These are phyloP conservation scores for Microdochium bolleyi DNA, from an alignment of 2,329 filamentous ascomycete species.

Conservation along the genomic window DNA sequence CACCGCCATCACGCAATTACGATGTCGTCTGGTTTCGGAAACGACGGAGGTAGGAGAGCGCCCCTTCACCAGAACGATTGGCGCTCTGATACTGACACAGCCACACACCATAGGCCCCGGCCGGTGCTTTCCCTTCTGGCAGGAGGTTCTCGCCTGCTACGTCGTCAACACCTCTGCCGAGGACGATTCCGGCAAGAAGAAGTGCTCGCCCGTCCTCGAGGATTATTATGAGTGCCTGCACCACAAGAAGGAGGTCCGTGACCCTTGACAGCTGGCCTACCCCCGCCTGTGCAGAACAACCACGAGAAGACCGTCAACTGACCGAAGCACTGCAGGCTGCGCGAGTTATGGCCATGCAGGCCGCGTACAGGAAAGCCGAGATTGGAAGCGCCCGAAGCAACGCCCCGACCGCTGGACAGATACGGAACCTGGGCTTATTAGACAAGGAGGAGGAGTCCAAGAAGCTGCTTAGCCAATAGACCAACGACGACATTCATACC, in stretches of 20 bases:
- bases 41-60: constrained; percentile 32
- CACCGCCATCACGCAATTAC: background rate
- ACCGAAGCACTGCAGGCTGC: constrained; percentile 50
- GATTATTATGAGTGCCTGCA: constrained; percentile 99
- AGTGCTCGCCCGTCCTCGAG: constrained; percentile 78
- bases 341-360: constrained; percentile 70
- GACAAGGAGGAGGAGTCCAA: constrained; percentile 76
- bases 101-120: constrained; percentile 39
- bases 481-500: background rate
- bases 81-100: constrained; percentile 8
- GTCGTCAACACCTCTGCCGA: constrained; percentile 83
- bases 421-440: constrained; percentile 77
- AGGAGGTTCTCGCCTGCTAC: constrained; percentile 97
- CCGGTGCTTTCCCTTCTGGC: constrained; percentile 99
- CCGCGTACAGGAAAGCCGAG: constrained; percentile 76
- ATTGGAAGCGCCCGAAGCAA: constrained; percentile 69
- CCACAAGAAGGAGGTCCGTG: constrained; percentile 89
- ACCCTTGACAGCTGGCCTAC: background rate
- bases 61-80: constrained; percentile 1
- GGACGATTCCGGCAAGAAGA: constrained; percentile 73
- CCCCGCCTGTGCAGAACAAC: background rate
- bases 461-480: constrained; percentile 35
- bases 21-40: constrained; percentile 11
- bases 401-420: constrained; percentile 74
- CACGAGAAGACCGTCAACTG: background rate